Conservation (phyloP, 1,139 yeast genomes). For the Kodamaea arcana region DNA sequence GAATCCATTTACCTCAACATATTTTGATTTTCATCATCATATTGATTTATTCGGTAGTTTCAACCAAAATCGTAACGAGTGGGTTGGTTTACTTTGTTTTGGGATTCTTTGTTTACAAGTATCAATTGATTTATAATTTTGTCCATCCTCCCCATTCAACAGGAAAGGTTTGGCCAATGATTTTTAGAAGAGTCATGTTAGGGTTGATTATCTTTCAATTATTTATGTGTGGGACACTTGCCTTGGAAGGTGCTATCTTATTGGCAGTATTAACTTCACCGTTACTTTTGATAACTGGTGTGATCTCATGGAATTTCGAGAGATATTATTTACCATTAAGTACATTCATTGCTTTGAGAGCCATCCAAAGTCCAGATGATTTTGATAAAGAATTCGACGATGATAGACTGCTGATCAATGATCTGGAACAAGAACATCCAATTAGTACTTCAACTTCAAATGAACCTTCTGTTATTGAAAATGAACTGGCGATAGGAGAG, state of each 20-base stretch:
- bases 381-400: conserved; percentile 44
- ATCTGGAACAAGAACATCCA: conserved; percentile 5
- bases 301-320: conserved; percentile 54
- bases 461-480: conserved; percentile 14
- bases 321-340: conserved; percentile 57
- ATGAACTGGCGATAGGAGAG: conserved; percentile 27
- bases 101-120: conserved; percentile 63
- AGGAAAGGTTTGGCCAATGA: conserved; percentile 68
- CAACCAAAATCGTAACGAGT: conserved; percentile 62
- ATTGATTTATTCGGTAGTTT: conserved; percentile 58
- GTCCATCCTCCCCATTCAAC: conserved; percentile 71
- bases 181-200: conserved; percentile 53
- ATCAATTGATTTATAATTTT: conserved; percentile 61
- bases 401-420: conserved; percentile 18
- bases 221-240: conserved; percentile 67
- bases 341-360: conserved; percentile 59
- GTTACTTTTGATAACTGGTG: conserved; percentile 45
- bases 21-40: conserved; percentile 58
- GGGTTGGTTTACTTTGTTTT: conserved; percentile 59
- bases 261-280: conserved; percentile 53
- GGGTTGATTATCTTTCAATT: conserved; percentile 59
- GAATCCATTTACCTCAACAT: conserved; percentile 63
- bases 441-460: conserved; percentile 8
- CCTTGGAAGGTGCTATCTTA: conserved; percentile 56
- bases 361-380: conserved; percentile 46